Conservation (phyloP, 305 asterid species). For the Fraxinus angustifolia region DNA sequence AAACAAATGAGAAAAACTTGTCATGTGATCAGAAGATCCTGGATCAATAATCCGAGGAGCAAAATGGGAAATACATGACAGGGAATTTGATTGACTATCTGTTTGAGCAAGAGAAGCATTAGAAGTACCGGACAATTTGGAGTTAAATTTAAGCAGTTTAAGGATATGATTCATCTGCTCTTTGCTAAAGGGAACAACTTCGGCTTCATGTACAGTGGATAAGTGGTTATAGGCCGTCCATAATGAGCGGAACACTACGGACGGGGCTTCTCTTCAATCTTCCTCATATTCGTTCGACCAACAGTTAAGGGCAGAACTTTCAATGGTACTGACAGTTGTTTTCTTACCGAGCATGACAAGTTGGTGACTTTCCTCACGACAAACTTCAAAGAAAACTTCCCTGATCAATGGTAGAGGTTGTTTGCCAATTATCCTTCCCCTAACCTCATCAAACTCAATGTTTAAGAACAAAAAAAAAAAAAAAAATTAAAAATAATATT, state of each 20-base stretch:
- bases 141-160: not conserved
- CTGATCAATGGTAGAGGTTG: not conserved
- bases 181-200: not conserved
- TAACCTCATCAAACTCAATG: not conserved
- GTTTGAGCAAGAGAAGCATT: constrained; percentile 10
- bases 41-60: constrained; percentile 17
- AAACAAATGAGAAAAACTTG: not conserved
- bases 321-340: not conserved
- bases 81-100: not conserved
- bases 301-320: not conserved
- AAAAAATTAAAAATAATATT: too few species aligned
- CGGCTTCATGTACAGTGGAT: not conserved
- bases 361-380: not conserved
- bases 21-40: not conserved
- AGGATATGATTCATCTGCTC: not conserved
- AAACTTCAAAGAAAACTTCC: not conserved
- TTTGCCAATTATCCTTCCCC: not conserved
- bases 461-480: not conserved
- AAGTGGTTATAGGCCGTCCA: not conserved
- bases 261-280: not conserved
- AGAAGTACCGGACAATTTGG: not conserved
- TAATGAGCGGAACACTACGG: not conserved
- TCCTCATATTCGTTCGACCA: not conserved
- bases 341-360: not conserved
- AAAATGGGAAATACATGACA: not conserved